These are phyloP conservation scores for Chlamydomonas reinhardtii DNA, from an alignment of 163 green algal species.

Conservation along the genomic window DNA sequence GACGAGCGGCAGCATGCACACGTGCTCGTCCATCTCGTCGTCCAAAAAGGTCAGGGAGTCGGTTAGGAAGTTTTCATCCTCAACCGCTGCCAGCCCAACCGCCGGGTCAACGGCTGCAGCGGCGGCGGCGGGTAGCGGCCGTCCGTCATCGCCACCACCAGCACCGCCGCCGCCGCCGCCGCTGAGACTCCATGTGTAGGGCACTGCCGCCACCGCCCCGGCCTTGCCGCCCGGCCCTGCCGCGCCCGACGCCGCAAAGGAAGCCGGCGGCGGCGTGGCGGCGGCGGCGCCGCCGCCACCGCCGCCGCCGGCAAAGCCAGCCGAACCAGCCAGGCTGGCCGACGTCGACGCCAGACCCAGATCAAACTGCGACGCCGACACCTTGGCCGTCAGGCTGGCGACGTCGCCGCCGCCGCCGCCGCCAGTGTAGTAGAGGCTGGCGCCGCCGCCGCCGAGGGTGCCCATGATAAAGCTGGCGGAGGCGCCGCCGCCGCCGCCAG, in stretches of 20 bases:
- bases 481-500: background rate
- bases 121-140: background rate
- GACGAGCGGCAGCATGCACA: conserved; percentile 31
- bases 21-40: conserved; percentile 49
- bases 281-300: background rate
- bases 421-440: background rate
- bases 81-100: background rate
- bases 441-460: background rate
- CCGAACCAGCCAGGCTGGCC: too few relatives aligned
- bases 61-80: background rate
- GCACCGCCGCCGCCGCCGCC: background rate
- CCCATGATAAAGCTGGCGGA: conserved; percentile 26
- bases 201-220: too few relatives aligned
- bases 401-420: background rate
- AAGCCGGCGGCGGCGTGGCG: background rate
- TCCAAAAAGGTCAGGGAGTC: conserved; percentile 32
- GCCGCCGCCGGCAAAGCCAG: background rate
- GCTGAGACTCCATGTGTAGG: conserved; percentile 10
- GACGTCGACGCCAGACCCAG: conserved; percentile 7
- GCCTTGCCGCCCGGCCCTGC: too few relatives aligned
- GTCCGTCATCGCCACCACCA: background rate
- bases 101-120: background rate
- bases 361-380: conserved; percentile 41
- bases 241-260: too few relatives aligned
- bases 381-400: background rate